A percentile compares a stretch with the other conserved stretches of the same genome.
phyloP scores from a whole-genome alignment of 345 rosid genomes.

The Pistacia vera region DNA sequence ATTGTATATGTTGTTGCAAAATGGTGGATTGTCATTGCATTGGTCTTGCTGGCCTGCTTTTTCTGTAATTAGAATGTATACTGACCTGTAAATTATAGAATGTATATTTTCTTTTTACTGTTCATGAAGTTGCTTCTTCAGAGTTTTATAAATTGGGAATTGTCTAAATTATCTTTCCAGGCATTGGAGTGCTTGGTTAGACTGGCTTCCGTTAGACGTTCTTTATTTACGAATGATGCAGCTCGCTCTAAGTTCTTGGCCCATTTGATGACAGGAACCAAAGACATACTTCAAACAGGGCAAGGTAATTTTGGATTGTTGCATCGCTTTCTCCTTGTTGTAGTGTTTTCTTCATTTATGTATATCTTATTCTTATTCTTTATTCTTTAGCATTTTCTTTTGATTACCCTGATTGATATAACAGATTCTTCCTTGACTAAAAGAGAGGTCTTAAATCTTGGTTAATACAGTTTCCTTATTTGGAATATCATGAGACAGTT shows the following conservation, averaged over 20 bases:
- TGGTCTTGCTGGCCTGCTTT: constrained; percentile 1
- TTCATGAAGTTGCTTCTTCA: constrained; percentile 1
- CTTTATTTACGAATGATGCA: constrained; percentile 85
- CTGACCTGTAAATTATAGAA: background rate
- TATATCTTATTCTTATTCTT: background rate
- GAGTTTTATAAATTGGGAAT: background rate
- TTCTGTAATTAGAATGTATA: constrained; percentile 1
- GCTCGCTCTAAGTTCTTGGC: constrained; percentile 91
- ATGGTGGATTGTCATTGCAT: constrained; percentile 5
- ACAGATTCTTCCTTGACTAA: background rate
- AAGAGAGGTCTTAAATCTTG: background rate
- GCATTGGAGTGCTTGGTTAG: constrained; percentile 99
- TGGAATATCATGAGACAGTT: background rate
- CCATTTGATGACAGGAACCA: constrained; percentile 95
- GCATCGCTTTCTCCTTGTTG: constrained; percentile 1
- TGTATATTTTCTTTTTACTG: background rate
- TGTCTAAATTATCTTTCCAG: constrained; percentile 40
- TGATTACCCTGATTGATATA: background rate
- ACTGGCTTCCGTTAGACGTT: constrained; percentile 90
- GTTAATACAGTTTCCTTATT: background rate
- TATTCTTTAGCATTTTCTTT: background rate
- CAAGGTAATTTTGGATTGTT: constrained; percentile 48
- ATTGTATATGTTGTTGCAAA: background rate
- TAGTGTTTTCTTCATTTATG: background rate
- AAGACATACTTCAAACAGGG: constrained; percentile 93